Conservation (phyloP, 2,329 filamentous ascomycete species). For the Aspergillus alliaceus region DNA sequence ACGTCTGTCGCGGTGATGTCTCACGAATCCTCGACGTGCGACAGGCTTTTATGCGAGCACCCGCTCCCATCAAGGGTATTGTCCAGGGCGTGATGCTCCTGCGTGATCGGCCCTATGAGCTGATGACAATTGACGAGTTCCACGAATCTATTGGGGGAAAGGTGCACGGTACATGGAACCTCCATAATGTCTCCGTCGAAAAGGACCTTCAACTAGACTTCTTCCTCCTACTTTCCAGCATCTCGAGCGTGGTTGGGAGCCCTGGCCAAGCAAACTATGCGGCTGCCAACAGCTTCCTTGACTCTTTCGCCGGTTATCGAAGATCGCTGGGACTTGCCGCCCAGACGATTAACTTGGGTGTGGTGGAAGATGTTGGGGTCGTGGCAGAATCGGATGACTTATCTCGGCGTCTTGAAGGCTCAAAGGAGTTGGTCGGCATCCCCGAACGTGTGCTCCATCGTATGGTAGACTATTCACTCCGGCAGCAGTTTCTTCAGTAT, state of each 20-base stretch:
- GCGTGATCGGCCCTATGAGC: constrained; percentile 13
- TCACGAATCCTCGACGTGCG: constrained; percentile 5
- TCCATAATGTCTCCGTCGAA: constrained; percentile 20
- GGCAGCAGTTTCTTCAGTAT: background rate
- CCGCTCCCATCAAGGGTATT: constrained; percentile 11
- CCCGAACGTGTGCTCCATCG: constrained; percentile 1
- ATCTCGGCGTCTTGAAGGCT: background rate
- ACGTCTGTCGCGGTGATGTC: constrained; percentile 14
- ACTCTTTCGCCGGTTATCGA: constrained; percentile 18
- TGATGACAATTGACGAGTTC: constrained; percentile 36
- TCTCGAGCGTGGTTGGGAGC: constrained; percentile 23
- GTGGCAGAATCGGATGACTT: constrained; percentile 9
- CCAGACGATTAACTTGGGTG: constrained; percentile 29
- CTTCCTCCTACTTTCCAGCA: constrained; percentile 25
- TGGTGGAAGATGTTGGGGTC: constrained; percentile 31
- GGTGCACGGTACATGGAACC: constrained; percentile 27
- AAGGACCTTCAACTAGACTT: constrained; percentile 13
- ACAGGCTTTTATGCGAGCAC: constrained; percentile 1
- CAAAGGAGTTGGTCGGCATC: background rate
- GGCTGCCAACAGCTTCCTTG: constrained; percentile 25
- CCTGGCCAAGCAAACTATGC: constrained; percentile 25
- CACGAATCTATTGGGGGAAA: constrained; percentile 32
- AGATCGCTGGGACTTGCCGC: constrained; percentile 12
- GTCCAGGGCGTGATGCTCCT: constrained; percentile 20
- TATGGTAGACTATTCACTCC: constrained; percentile 2